These are phyloP conservation scores for Bidens hawaiensis DNA, from an alignment of 140 eudicot species.

Conservation along the genomic window DNA sequence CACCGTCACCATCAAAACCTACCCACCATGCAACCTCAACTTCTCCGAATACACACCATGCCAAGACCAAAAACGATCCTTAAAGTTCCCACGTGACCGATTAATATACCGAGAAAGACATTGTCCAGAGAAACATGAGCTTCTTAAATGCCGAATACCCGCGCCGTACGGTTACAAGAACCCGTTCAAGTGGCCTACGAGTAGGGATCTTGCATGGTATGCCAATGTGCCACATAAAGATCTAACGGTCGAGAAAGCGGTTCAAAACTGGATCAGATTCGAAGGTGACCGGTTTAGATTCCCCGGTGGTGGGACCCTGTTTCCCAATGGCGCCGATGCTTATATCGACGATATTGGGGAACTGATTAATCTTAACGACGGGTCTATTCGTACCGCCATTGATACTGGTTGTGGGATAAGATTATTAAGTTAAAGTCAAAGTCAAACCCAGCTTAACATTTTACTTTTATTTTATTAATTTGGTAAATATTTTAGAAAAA, in stretches of 20 bases:
- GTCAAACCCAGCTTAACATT: neutral
- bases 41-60: conserved; percentile 91
- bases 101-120: conserved; percentile 79
- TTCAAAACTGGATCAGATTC: conserved; percentile 86
- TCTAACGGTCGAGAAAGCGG: conserved; percentile 92
- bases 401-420: conserved; percentile 99
- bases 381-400: conserved; percentile 90
- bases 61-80: conserved; percentile 56
- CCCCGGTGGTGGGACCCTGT: conserved; percentile 97
- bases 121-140: conserved; percentile 67
- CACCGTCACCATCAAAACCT: conserved; percentile 24
- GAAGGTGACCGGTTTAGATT: conserved; percentile 88
- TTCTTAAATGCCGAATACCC: conserved; percentile 75
- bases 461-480: conserved; percentile 3
- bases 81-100: conserved; percentile 49
- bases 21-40: conserved; percentile 51
- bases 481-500: neutral
- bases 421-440: neutral
- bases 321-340: conserved; percentile 80
- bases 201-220: conserved; percentile 88
- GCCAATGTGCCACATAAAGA: conserved; percentile 91
- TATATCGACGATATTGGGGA: conserved; percentile 84
- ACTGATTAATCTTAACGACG: conserved; percentile 64
- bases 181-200: conserved; percentile 89
- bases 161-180: conserved; percentile 80